Base-by-base conservation (phyloP, 2,329 filamentous ascomycete genomes). In the Phialophora verrucosa region DNA sequence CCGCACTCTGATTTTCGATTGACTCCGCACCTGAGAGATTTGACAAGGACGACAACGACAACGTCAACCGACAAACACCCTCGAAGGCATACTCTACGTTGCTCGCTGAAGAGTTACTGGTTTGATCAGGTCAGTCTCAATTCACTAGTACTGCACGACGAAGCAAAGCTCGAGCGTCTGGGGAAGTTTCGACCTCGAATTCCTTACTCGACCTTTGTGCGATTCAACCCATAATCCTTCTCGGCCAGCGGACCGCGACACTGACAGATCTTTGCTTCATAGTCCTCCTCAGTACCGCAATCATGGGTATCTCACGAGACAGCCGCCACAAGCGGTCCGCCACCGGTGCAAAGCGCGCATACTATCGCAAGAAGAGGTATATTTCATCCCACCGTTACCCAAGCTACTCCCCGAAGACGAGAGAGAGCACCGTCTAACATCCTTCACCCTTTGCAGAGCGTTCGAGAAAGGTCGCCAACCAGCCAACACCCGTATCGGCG, bases 381-480 rank as follows among this genome's bases (percentile, higher is more conserved):
- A 80, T 59, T 38, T 67, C 59, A 63, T n/a, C 59, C 54, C 17
- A 38, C 25, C 8, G 32, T 38, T 6, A 29, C 23, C 49, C 49
- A 10, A 29, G 27, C 23, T 29, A 55, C 27, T 4, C 10, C 12
- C 14, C 1, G 4, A 20, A 2, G 7, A n/a, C 62, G 51, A 25
- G 59, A 20, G 14, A 14, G 14, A 42, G 25, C 29, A 55, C 47
- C 29, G 3, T 64, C 62, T 69, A 63, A 66, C 64, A 65, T 8
- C 55, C 6, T 58, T 78, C 71, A 72, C 83, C 25, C 81, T 77
- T 78, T 87, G 88, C 92, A 99, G 95, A 94, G 96, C 93, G 88
- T 99, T 99, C 91, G 96, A 99, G 90, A 93, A 93, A 85, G 95
- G 95, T 84, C 94, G 95, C 83, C 95, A 99, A 89, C 92, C 94